Percentiles rank a stretch among this genome's conserved stretches.
phyloP scores from a whole-genome alignment of 2,329 filamentous ascomycete species.

The Diplocarpon rosae region DNA sequence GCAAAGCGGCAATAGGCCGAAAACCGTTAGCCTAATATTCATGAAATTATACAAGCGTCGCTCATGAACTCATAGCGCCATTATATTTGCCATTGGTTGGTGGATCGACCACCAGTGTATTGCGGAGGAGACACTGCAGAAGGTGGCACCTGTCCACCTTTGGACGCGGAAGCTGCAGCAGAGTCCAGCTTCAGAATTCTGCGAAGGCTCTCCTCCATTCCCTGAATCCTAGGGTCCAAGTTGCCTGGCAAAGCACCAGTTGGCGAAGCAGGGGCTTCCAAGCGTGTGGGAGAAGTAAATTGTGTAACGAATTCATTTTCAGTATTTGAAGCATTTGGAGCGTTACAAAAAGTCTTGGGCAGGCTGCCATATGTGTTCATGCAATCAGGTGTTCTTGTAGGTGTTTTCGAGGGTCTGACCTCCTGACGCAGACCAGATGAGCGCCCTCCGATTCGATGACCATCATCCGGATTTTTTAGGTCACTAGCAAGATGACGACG shows the following conservation, averaged over 20 bases:
- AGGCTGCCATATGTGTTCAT: conserved; percentile 13
- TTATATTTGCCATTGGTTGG: conserved; percentile 20
- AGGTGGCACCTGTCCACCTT: conserved; percentile 6
- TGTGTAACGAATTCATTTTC: conserved; percentile 7
- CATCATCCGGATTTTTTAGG: conserved; percentile 7
- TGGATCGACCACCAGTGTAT: conserved; percentile 19
- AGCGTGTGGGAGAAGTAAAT: conserved; percentile 11
- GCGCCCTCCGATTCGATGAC: conserved; percentile 14
- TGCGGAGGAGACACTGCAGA: conserved; percentile 16
- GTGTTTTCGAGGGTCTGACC: conserved; percentile 24
- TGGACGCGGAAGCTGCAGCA: conserved; percentile 10
- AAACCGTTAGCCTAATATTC: conserved; percentile 11
- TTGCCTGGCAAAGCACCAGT: conserved; percentile 14
- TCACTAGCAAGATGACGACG: conserved; percentile 13
- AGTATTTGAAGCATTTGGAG: conserved; percentile 11
- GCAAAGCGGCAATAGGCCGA: conserved; percentile 4
- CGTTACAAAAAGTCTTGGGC: conserved; percentile 16
- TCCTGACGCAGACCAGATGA: conserved; percentile 27
- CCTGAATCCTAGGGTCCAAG: conserved; percentile 18
- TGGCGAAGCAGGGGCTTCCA: conserved; percentile 10
- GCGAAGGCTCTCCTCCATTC: conserved; percentile 27
- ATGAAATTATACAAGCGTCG: conserved; percentile 7
- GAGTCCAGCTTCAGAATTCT: conserved; percentile 26
- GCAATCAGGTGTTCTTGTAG: conserved; percentile 19
- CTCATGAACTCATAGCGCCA: conserved; percentile 21